Evolutionary conservation across 148 eudicot species (phyloP).

Genomic region (Silene latifolia): DNA sequence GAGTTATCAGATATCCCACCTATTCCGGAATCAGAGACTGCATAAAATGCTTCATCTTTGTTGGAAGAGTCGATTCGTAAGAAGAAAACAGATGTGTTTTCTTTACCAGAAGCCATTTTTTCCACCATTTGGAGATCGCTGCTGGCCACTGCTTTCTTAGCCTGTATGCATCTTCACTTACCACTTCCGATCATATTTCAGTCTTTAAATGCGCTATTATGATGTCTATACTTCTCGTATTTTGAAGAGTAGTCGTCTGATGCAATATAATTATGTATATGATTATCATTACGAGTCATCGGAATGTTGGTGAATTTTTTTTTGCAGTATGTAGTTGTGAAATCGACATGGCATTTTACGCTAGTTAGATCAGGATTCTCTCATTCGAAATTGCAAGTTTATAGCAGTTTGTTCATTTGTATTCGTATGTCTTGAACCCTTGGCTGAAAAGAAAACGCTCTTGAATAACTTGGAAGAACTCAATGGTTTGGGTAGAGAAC

Average conservation of each 20-base stretch:
- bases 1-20: constrained; percentile 52
- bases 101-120: constrained; percentile 51
- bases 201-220: too few relatives aligned
- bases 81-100: constrained; percentile 42
- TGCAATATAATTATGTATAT: neutral
- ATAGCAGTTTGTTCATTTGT: neutral
- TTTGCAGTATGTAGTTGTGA: constrained; percentile 3
- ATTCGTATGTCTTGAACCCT: neutral
- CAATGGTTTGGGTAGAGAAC: too few relatives aligned
- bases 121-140: constrained; percentile 53
- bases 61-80: constrained; percentile 58
- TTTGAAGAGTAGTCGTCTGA: neutral
- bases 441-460: neutral
- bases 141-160: constrained; percentile 62
- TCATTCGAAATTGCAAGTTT: neutral
- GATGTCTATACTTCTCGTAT: too few relatives aligned
- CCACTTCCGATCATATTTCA: neutral
- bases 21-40: constrained; percentile 62
- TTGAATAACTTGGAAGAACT: neutral
- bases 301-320: neutral
- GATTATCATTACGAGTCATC: neutral
- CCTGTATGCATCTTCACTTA: constrained; percentile 43
- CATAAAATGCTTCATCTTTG: constrained; percentile 52
- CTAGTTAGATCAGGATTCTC: neutral
- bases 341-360: neutral